A percentile compares a stretch with the other conserved stretches of the same genome.
These are phyloP conservation scores for Geotrichum candidum DNA, from an alignment of 1,139 yeast genomes.

Conservation along the genomic window DNA sequence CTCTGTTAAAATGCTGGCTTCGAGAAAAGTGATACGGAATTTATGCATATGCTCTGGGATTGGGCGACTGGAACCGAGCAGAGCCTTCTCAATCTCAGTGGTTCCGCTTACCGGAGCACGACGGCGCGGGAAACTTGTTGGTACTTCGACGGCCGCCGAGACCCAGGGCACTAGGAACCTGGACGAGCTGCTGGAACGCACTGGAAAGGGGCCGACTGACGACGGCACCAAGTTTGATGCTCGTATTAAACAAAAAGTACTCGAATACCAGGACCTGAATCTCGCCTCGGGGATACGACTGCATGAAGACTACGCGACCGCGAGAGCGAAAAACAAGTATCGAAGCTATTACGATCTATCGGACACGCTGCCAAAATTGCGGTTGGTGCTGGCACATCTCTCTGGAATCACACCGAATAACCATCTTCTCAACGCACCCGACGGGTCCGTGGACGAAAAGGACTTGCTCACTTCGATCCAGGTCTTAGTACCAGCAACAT, in stretches of 20 bases:
- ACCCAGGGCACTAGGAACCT: background rate
- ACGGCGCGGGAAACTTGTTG: background rate
- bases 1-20: background rate
- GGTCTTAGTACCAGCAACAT: background rate
- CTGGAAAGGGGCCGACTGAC: background rate
- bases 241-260: slow-evolving; percentile 16
- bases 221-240: slow-evolving; percentile 19
- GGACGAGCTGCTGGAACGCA: background rate
- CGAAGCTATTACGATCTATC: slow-evolving; percentile 16
- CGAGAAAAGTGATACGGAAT: background rate
- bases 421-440: slow-evolving; percentile 1
- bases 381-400: slow-evolving; percentile 9
- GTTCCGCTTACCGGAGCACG: background rate
- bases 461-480: slow-evolving; percentile 3
- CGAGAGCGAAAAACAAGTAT: slow-evolving; percentile 1
- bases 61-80: background rate
- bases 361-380: slow-evolving; percentile 5
- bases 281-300: slow-evolving; percentile 3
- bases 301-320: background rate
- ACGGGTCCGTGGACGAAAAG: slow-evolving; percentile 1
- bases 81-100: background rate
- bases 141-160: background rate
- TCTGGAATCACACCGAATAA: slow-evolving; percentile 8
- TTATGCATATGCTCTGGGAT: background rate
- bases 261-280: slow-evolving; percentile 17